Evolutionary conservation across 495 filamentous ascomycete genomes (phyloP), one percentile per base, ranked within the genome.

Genomic region (Xeromyces bisporus): DNA sequence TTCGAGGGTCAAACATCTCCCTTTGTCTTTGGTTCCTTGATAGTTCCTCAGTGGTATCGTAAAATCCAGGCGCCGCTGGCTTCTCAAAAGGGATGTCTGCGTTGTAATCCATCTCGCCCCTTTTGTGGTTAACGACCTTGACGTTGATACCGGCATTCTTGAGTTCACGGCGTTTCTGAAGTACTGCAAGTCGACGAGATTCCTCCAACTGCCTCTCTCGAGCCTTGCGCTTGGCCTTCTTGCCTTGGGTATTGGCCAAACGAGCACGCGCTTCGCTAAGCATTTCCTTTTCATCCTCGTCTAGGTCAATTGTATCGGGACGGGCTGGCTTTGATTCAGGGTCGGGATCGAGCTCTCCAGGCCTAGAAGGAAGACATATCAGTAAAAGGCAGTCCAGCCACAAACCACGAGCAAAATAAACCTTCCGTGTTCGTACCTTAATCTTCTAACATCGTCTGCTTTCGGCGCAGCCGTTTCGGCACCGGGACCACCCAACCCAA

Each of bases 231-330:
- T 97, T 97, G 4, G 89, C 91, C 64, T 97, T 97, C 60, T 97
- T 96, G 50, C 89, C 89, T 53, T 94, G 86, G 20, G 87, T 94
- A 43, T 97, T 97, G 23, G 91, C 89, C 34, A 97, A 62, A 56
- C 89, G 79, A 34, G 89, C 89, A 44, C 89, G 80, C 32, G 89
- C 89, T 56, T 97, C 89, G 51, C 85, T 93, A 42, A 97, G 59
- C 89, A 96, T 96, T 50, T 96, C 91, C 60, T 96, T 96, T 53
- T 97, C 91, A 47, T 96, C 89, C 58, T 97, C 89, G 46, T 97
- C 89, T 33, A 97, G 67, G 55, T 97, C 89, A 48, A 96, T 87
- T 2, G 91, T 93, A 48, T 97, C 89, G 25, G 89, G 91, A 17
- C 84, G 71, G n/a, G 89, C 89, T 18, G 91, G 89, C 48, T 93